Evolutionary conservation across 192 early-diverging fungal genomes (phyloP).

Genomic region (Coemansia sp.): DNA sequence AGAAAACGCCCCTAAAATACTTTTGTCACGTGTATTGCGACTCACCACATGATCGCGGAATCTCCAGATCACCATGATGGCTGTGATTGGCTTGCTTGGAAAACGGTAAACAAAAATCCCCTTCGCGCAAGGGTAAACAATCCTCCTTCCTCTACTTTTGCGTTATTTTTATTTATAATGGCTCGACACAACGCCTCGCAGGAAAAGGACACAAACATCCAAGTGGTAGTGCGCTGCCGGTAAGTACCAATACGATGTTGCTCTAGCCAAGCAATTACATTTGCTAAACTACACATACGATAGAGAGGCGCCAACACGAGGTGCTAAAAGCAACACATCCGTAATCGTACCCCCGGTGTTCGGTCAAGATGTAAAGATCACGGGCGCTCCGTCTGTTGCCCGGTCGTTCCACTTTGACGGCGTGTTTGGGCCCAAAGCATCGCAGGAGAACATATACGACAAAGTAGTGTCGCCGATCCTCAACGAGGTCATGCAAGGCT

Average conservation of each 20-base stretch:
- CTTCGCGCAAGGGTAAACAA: conserved; percentile 8
- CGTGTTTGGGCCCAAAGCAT: conserved; percentile 75
- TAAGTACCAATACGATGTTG: conserved; percentile 21
- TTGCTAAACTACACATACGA: neutral
- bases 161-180: neutral
- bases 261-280: neutral
- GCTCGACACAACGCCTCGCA: conserved; percentile 11
- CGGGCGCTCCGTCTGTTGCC: conserved; percentile 41
- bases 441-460: conserved; percentile 79
- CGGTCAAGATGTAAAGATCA: conserved; percentile 63
- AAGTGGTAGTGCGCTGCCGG: conserved; percentile 78
- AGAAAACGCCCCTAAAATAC: too few relatives aligned
- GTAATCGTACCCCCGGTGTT: conserved; percentile 57
- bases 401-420: conserved; percentile 87
- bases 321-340: conserved; percentile 24
- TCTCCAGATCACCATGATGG: too few relatives aligned
- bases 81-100: neutral
- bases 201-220: conserved; percentile 74
- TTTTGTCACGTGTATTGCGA: too few relatives aligned
- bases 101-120: conserved; percentile 2
- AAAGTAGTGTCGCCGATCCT: conserved; percentile 80
- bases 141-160: neutral
- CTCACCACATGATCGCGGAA: too few relatives aligned
- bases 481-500: conserved; percentile 71
- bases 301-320: conserved; percentile 24